Evolutionary conservation across 805 yeast species (phyloP).

Genomic region (Ogataea naganishii): DNA sequence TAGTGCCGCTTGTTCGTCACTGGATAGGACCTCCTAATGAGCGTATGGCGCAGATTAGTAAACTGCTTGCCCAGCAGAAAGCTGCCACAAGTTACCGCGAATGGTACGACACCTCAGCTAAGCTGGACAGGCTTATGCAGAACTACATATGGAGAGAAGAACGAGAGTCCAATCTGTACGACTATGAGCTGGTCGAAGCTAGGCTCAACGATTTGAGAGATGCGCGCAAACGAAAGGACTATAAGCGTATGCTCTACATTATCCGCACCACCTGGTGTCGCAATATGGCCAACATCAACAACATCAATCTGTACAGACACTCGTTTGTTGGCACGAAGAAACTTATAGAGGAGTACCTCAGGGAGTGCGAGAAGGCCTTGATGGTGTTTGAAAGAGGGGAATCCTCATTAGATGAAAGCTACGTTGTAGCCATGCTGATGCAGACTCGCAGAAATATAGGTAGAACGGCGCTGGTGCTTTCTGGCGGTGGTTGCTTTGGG

Average conservation of each 20-base stretch:
- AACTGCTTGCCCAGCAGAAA: constrained; percentile 32
- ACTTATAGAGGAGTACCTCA: constrained; percentile 73
- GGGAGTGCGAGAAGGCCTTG: constrained; percentile 56
- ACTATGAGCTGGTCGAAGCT: constrained; percentile 49
- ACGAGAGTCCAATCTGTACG: constrained; percentile 60
- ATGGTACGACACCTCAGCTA: constrained; percentile 60
- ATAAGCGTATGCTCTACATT: constrained; percentile 53
- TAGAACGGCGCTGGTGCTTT: constrained; percentile 85
- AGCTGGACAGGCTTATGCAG: constrained; percentile 57
- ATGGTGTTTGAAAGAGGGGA: constrained; percentile 29
- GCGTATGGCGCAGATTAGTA: constrained; percentile 26
- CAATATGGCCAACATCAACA: constrained; percentile 82
- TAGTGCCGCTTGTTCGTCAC: constrained; percentile 24
- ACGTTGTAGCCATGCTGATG: constrained; percentile 66
- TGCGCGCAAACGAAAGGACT: constrained; percentile 53
- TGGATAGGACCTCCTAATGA: constrained; percentile 31
- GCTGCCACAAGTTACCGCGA: constrained; percentile 38
- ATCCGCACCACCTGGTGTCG: constrained; percentile 82
- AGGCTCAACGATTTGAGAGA: constrained; percentile 46
- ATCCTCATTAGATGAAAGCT: constrained; percentile 50
- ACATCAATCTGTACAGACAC: constrained; percentile 66
- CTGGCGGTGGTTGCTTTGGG: constrained; percentile 96
- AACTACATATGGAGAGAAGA: constrained; percentile 66
- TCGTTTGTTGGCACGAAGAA: constrained; percentile 80
- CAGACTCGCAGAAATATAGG: constrained; percentile 92